Evolutionary conservation across 345 rosid genomes (phyloP).

Genomic region (Eucalyptus sp.): DNA sequence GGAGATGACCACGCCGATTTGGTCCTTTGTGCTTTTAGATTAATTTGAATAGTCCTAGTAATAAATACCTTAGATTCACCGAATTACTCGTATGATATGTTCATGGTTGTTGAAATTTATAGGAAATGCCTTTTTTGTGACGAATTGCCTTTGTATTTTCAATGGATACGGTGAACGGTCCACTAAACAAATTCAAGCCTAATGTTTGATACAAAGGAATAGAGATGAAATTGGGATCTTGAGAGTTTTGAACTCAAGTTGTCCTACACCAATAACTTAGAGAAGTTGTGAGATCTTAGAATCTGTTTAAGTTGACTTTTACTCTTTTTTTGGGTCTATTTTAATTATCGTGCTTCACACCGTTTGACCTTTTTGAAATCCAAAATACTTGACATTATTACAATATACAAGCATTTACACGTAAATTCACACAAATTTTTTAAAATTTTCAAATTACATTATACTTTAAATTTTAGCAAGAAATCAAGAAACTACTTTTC

Average conservation of each 20-base stretch:
- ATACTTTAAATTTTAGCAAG: background rate
- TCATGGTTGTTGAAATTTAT: background rate
- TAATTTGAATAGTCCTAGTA: background rate
- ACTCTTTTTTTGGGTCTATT: background rate
- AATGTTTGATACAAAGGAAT: background rate
- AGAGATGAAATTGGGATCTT: background rate
- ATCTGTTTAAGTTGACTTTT: background rate
- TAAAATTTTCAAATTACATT: too few species aligned
- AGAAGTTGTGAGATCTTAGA: background rate
- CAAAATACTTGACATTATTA: background rate
- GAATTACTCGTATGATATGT: background rate
- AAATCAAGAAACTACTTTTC: background rate
- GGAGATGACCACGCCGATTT: background rate
- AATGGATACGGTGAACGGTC: background rate
- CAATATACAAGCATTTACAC: background rate
- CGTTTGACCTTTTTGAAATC: background rate
- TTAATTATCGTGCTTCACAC: background rate
- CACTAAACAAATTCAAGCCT: background rate
- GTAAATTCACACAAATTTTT: background rate
- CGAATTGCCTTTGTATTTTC: background rate
- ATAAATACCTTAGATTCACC: background rate
- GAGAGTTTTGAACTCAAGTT: background rate
- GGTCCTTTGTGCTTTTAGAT: background rate
- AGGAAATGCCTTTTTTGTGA: background rate
- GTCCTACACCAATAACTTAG: background rate